A percentile compares a stretch with the other conserved stretches of the same genome.
These are phyloP conservation scores for Solanum pennellii DNA, from an alignment of 257 asterid genomes.

Conservation along the genomic window DNA sequence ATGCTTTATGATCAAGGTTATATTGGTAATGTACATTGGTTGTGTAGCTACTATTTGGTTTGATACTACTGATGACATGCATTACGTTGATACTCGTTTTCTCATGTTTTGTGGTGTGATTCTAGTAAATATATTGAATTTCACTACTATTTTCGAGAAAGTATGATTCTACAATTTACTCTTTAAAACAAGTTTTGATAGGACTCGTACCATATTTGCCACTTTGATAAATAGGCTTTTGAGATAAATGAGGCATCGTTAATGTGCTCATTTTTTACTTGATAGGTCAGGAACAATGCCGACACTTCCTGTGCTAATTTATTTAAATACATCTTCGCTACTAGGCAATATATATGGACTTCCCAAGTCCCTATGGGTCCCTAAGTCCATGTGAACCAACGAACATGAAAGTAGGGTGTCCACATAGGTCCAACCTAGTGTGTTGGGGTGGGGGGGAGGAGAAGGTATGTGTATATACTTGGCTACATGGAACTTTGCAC, in stretches of 20 bases:
- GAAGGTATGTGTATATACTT: not conserved
- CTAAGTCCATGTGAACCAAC: not conserved
- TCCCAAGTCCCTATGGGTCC: too few relatives aligned
- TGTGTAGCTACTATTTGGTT: not conserved
- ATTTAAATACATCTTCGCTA: too few relatives aligned
- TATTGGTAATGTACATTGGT: not conserved
- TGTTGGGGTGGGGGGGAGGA: too few relatives aligned
- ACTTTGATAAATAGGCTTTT: not conserved
- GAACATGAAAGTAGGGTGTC: not conserved
- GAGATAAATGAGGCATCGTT: not conserved
- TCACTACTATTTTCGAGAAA: too few relatives aligned
- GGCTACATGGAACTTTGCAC: not conserved
- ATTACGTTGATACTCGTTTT: not conserved
- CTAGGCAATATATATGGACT: too few relatives aligned
- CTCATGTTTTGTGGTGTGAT: not conserved
- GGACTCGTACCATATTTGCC: not conserved
- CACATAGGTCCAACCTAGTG: not conserved
- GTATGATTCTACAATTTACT: too few relatives aligned
- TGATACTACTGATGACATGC: not conserved
- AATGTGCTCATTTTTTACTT: not conserved
- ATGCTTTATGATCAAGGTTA: not conserved
- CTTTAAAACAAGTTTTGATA: too few relatives aligned
- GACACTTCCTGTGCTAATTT: too few relatives aligned
- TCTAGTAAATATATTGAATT: not conserved
- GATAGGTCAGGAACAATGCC: too few relatives aligned